Conservation (phyloP, 148 eudicot species). For the Rhododendron kiyosumense region DNA sequence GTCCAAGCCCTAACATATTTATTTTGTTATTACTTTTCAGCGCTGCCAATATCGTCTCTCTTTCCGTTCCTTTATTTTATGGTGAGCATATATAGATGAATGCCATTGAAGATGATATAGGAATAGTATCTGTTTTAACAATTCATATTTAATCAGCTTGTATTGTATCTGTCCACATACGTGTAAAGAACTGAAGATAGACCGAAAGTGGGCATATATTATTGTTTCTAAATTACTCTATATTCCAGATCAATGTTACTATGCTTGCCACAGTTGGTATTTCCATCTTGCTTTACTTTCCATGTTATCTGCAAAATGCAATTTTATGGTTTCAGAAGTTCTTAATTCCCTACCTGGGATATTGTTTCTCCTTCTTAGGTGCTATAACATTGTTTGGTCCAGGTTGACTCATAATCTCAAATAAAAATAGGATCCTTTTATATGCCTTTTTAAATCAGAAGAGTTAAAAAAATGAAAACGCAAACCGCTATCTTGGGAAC, state of each 20-base stretch:
- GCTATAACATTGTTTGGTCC: neutral
- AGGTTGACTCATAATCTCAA: neutral
- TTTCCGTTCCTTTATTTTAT: conserved; percentile 92
- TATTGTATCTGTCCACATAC: neutral
- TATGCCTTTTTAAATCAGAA: neutral
- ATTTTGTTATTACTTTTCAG: conserved; percentile 40
- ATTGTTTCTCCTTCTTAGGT: neutral
- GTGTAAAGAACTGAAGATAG: no score
- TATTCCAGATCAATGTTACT: neutral
- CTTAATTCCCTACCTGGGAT: neutral
- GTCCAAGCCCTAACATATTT: conserved; percentile 6
- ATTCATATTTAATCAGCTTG: neutral
- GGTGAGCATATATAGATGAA: conserved; percentile 42
- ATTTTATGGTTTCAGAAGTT: neutral
- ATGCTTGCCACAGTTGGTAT: neutral
- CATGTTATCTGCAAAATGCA: neutral
- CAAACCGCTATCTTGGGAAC: neutral
- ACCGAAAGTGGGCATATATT: neutral
- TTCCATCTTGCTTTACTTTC: neutral
- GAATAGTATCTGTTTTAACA: neutral
- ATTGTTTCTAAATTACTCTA: neutral
- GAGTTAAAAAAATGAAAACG: neutral
- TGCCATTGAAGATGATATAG: neutral
- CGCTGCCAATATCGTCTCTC: conserved; percentile 77
- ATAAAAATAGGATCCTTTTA: neutral